Base-by-base conservation (phyloP, 192 early-diverging fungal species). In the Lobosporangium transversale region DNA sequence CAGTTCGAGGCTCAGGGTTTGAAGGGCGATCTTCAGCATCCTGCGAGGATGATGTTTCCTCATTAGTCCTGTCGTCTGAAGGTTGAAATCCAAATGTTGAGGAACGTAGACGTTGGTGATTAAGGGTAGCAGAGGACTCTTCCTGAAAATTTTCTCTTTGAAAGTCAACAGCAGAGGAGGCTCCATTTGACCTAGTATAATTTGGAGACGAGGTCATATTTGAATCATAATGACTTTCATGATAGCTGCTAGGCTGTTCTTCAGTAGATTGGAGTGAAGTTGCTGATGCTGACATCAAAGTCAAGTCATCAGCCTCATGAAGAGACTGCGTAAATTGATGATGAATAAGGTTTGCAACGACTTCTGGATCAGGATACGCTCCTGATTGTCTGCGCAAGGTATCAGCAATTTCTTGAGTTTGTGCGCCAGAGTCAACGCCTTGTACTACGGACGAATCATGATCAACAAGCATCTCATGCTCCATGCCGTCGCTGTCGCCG, bases 71-170 rank as follows among this genome's bases (percentile, higher is more conserved):
- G 0, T 52, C 37, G 12, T 48, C 54, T 11, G 69, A 52, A 20
- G 69, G 61, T 26, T 71, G 59, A n/a, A 51, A 63, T 43, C 69
- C 69, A 20, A 71, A 31, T 15, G 54, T 71, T 0, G 61, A 71
- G 0, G 58, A 62, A 32, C 58, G 68, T 15, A 48, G 53, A 17
- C 68, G 68, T 30, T 26, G 33, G n/a, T n/a, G 45, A 15, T 15
- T 9, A 48, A 48, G 45, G 20, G 45, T 6, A 10, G 8, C 37
- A 10, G 37, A 33, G 3, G 30, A 2, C 11, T 11, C 7, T 40
- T 40, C 37, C 7, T 40, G 7, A 7, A 40, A 10, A 14, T 14
- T 14, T 40, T 40, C 37, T 11, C 65, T 40, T 43, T 49, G 54
- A 12, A 45, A 29, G 24, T 35, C 21, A 3, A 42, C 45, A 45